Percentiles rank a stretch among this genome's conserved stretches.
These are phyloP conservation scores for Asclepias syriaca DNA, from an alignment of 257 asterid species.

Conservation along the genomic window DNA sequence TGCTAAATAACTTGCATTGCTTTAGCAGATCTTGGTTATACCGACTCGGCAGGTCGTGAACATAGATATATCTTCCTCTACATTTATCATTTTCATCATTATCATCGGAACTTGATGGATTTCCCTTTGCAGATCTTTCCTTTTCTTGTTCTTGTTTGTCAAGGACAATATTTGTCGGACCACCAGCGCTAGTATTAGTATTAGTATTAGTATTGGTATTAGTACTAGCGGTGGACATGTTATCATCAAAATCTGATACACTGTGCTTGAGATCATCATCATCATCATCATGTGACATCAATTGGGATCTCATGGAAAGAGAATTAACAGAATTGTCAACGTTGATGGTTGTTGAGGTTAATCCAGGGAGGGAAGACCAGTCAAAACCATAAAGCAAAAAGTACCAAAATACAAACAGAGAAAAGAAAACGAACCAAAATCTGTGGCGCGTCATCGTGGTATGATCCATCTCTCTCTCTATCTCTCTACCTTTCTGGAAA, in stretches of 20 bases:
- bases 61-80: constrained; percentile 48
- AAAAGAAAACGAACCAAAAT: constrained; percentile 48
- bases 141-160: neutral
- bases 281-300: too few relatives aligned
- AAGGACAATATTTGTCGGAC: neutral
- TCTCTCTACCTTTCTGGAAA: neutral
- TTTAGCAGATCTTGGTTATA: constrained; percentile 49
- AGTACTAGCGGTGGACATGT: neutral
- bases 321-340: constrained; percentile 20
- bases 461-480: constrained; percentile 31
- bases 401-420: constrained; percentile 64
- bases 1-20: constrained; percentile 46
- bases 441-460: constrained; percentile 35
- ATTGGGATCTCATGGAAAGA: neutral
- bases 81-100: constrained; percentile 24
- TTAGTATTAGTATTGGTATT: too few relatives aligned
- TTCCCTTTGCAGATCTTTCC: neutral
- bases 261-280: too few relatives aligned
- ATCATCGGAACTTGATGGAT: neutral
- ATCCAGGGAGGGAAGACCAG: constrained; percentile 48
- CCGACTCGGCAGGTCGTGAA: constrained; percentile 51
- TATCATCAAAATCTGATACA: neutral
- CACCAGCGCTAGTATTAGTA: neutral
- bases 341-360: constrained; percentile 25
- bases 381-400: constrained; percentile 49